Conservation (phyloP, 2,329 filamentous ascomycete genomes). For the Trichothecium sympodiale region DNA sequence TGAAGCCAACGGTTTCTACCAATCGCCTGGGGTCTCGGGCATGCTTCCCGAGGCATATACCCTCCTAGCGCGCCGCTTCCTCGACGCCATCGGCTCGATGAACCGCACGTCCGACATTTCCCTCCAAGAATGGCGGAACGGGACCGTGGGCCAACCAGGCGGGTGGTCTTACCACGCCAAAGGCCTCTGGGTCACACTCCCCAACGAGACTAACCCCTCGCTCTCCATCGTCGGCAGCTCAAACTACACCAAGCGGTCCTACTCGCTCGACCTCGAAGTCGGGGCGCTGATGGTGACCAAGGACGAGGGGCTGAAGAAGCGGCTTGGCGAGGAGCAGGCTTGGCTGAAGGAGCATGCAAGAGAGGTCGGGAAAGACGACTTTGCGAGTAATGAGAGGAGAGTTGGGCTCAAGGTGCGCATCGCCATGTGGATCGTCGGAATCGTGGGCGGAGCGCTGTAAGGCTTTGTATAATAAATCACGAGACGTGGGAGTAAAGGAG, state of each 20-base stretch:
- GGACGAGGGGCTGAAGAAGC: conserved; percentile 58
- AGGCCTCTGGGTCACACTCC: conserved; percentile 79
- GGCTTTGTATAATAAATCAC: background rate
- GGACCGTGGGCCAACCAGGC: conserved; percentile 66
- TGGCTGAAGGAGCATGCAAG: conserved; percentile 69
- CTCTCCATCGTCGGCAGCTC: conserved; percentile 82
- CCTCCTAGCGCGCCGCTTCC: conserved; percentile 71
- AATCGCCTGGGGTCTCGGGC: conserved; percentile 76
- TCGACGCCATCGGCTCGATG: conserved; percentile 43
- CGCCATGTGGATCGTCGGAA: conserved; percentile 87
- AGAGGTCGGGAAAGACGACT: conserved; percentile 62
- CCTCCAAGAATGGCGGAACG: conserved; percentile 79
- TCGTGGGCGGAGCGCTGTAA: conserved; percentile 79
- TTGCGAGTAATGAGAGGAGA: conserved; percentile 68
- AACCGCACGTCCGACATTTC: conserved; percentile 46
- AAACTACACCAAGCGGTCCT: conserved; percentile 92
- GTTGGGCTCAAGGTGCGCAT: conserved; percentile 77
- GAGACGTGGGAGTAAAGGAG: too few species aligned
- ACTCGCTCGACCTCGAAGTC: conserved; percentile 82
- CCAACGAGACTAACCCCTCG: conserved; percentile 53
- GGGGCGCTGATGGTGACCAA: conserved; percentile 78
- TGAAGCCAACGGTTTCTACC: conserved; percentile 90
- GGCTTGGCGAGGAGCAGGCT: conserved; percentile 67
- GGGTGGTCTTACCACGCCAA: conserved; percentile 99
- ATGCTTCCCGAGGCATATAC: conserved; percentile 90